These are phyloP conservation scores for Boechera stricta DNA, from an alignment of 345 rosid genomes.

Conservation along the genomic window DNA sequence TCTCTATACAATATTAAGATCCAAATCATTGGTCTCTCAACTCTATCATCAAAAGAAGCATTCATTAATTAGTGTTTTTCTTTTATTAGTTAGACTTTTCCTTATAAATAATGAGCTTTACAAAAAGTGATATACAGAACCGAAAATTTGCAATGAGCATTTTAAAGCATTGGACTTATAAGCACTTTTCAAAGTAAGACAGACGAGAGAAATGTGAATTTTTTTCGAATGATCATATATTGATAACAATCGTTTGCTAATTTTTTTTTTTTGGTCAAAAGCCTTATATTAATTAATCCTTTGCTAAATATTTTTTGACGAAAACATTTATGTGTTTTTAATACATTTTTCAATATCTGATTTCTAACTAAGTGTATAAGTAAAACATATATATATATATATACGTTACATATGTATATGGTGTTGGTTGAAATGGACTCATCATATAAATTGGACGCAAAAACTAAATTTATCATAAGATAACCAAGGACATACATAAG, in stretches of 20 bases:
- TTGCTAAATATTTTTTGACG: too few species aligned
- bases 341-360: not conserved
- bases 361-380: not conserved
- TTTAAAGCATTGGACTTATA: too few species aligned
- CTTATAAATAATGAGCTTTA: not conserved
- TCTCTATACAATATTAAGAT: constrained; percentile 27
- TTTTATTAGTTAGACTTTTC: too few species aligned
- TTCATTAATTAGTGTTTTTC: not conserved
- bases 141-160: not conserved
- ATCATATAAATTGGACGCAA: not conserved
- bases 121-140: not conserved
- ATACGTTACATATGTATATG: not conserved
- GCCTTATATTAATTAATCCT: too few species aligned
- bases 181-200: too few species aligned
- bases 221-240: too few species aligned
- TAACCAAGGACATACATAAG: not conserved
- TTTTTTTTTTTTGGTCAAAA: too few species aligned
- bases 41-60: constrained; percentile 30
- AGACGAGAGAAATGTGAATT: too few species aligned
- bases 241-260: too few species aligned
- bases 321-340: too few species aligned
- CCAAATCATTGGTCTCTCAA: constrained; percentile 40
- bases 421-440: not conserved
- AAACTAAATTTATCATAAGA: not conserved
- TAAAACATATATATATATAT: too few species aligned